Percentiles rank a stretch among this genome's conserved stretches.
Evolutionary conservation across 148 eudicot genomes (phyloP).

Genomic region (Nepenthes mirabilis): DNA sequence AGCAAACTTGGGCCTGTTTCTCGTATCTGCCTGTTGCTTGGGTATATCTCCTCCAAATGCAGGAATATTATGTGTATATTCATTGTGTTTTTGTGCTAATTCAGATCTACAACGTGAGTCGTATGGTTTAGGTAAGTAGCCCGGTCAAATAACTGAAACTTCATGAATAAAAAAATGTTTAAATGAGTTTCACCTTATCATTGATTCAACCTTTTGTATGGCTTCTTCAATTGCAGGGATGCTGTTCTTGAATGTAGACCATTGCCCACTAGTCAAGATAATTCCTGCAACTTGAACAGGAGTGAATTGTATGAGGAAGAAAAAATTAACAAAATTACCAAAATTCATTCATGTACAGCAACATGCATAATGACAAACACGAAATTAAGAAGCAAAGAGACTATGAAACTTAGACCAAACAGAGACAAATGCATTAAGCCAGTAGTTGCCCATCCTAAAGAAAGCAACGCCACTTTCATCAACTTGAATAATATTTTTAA

Average conservation of each 20-base stretch:
- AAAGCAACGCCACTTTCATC: no score
- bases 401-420: no score
- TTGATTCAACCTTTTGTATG: constrained; percentile 32
- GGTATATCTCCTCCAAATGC: constrained; percentile 11
- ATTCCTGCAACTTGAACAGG: constrained; percentile 24
- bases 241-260: constrained; percentile 41
- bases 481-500: no score
- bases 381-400: no score
- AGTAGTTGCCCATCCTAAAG: no score
- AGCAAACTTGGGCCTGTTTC: not conserved
- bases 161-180: not conserved
- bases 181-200: constrained; percentile 24
- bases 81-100: constrained; percentile 19
- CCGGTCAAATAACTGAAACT: not conserved
- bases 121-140: not conserved
- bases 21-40: not conserved
- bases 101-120: constrained; percentile 19
- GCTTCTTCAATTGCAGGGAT: constrained; percentile 55
- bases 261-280: constrained; percentile 31
- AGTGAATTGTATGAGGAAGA: constrained; percentile 5
- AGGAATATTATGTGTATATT: constrained; percentile 5
- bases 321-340: not conserved
- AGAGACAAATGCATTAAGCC: no score
- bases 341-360: not conserved
- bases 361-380: not conserved